Conservation (phyloP, 306 rosid genomes). For the Castanopsis chinensis region DNA sequence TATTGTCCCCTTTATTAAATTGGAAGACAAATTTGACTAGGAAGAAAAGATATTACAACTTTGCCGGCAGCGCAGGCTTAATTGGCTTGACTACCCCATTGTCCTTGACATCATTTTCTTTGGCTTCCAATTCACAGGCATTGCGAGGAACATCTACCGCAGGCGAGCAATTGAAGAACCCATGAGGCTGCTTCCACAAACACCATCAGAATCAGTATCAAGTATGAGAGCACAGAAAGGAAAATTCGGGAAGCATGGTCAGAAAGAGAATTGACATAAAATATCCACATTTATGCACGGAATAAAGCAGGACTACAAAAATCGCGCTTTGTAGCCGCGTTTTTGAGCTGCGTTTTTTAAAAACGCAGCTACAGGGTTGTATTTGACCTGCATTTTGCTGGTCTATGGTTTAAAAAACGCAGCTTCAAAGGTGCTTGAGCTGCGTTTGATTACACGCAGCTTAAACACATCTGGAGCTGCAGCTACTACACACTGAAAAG, state of each 20-base stretch:
- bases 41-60: slow-evolving; percentile 30
- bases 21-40: background rate
- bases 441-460: too few species aligned
- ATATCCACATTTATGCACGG: background rate
- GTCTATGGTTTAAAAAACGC: too few species aligned
- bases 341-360: too few species aligned
- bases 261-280: background rate
- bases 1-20: slow-evolving; percentile 24
- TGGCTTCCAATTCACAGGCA: slow-evolving; percentile 56
- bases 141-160: slow-evolving; percentile 72
- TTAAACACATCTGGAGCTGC: too few species aligned
- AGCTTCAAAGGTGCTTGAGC: too few species aligned
- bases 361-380: too few species aligned
- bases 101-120: slow-evolving; percentile 45
- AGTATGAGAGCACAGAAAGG: background rate
- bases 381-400: too few species aligned
- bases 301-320: too few species aligned
- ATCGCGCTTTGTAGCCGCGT: too few species aligned
- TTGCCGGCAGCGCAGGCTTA: slow-evolving; percentile 39
- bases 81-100: slow-evolving; percentile 37
- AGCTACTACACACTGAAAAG: too few species aligned
- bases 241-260: background rate
- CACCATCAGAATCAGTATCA: background rate
- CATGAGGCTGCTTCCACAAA: slow-evolving; percentile 70
- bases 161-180: slow-evolving; percentile 92